Percentiles rank a stretch among this genome's conserved stretches.
Evolutionary conservation across 352 stramenopile genomes (phyloP).

Genomic region (Pythium vanterpoolii): DNA sequence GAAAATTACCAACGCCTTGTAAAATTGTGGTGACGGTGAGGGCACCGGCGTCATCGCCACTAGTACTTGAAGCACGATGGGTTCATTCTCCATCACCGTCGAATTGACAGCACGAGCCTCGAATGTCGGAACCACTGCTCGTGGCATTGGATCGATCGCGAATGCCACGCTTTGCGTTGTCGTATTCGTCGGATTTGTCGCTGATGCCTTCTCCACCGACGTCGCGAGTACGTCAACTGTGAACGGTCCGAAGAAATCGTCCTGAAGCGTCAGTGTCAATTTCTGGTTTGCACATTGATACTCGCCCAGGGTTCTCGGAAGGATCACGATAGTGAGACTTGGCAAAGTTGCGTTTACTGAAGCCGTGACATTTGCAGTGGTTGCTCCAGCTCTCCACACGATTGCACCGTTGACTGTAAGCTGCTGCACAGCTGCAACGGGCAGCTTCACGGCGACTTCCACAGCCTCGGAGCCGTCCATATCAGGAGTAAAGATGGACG

Average conservation of each 20-base stretch:
- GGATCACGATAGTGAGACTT: not conserved
- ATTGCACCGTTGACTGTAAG: not conserved
- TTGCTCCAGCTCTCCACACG: constrained; percentile 1
- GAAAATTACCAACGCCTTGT: constrained; percentile 13
- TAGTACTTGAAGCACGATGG: not conserved
- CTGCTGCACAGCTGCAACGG: not conserved
- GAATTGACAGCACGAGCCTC: not conserved
- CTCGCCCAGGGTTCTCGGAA: not conserved
- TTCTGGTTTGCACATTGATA: not conserved
- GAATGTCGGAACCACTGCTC: constrained; percentile 1
- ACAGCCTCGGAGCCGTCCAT: constrained; percentile 17
- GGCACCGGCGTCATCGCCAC: not conserved
- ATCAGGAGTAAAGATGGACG: constrained; percentile 11
- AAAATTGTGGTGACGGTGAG: not conserved
- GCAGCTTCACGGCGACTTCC: constrained; percentile 8
- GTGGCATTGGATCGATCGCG: constrained; percentile 13
- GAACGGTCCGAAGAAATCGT: constrained; percentile 13
- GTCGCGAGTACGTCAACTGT: constrained; percentile 4
- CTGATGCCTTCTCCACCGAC: constrained; percentile 3
- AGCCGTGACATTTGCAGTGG: not conserved
- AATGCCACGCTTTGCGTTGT: not conserved
- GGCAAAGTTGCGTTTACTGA: not conserved
- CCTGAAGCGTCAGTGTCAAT: not conserved
- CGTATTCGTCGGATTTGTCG: not conserved
- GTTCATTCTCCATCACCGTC: constrained; percentile 4